phyloP scores from a whole-genome alignment of 2,329 filamentous ascomycete species.

The Aspergillus unguis region DNA sequence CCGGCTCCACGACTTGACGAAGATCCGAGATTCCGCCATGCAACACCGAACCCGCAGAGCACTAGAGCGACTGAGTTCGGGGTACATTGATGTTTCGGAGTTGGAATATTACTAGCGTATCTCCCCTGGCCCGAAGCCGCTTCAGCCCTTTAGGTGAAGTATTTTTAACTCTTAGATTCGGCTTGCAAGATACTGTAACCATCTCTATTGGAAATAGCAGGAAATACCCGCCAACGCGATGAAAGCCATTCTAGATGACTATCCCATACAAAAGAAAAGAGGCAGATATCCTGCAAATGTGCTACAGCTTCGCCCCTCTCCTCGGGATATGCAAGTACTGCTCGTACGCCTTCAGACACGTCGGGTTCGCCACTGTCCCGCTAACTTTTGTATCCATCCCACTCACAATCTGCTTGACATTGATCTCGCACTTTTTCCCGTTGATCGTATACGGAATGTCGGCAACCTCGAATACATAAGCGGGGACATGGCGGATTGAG shows the following conservation, averaged over 20 bases:
- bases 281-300: background rate
- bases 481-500: conserved; percentile 73
- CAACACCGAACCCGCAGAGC: background rate
- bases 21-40: background rate
- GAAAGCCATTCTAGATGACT: background rate
- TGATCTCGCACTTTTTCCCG: background rate
- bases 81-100: background rate
- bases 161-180: too few relatives aligned
- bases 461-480: conserved; percentile 72
- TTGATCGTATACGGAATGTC: conserved; percentile 57
- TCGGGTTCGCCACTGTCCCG: background rate
- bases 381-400: background rate
- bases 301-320: background rate
- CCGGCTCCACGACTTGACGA: background rate
- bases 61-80: background rate
- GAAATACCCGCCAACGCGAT: too few relatives aligned
- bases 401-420: background rate
- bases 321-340: background rate
- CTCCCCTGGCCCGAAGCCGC: too few relatives aligned
- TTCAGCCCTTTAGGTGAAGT: background rate
- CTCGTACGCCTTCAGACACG: background rate
- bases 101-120: background rate
- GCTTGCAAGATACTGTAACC: too few relatives aligned
- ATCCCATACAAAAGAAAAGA: background rate
- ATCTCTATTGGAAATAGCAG: too few relatives aligned